Evolutionary conservation across 23 red algal genomes (phyloP), one percentile per base, ranked within the genome.

Genomic region (Porphyridium purpureum): DNA sequence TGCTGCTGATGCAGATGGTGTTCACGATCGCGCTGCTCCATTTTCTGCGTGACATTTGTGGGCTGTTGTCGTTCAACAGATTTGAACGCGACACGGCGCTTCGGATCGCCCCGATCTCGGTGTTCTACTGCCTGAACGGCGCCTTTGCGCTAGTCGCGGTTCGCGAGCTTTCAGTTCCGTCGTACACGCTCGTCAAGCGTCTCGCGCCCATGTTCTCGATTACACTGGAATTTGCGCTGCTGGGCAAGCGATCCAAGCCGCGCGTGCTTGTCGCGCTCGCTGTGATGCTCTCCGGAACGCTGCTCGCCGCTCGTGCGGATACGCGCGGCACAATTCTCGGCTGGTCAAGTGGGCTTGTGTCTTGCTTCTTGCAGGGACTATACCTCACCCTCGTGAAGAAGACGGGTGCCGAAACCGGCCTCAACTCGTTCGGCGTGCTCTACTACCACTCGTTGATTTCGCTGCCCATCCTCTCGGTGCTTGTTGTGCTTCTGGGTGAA

Each of bases 81-180:
- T 92, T 92, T 53, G 66, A 70, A 5, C 27, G 51, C 35, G 36
- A 27, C 21, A 35, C 29, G 27, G 70, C 70, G 4, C 47, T 64
- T 6, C 58, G 52, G 14, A 53, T 88, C 11, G 72, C 70, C 25
- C 82, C 82, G 11, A 54, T 88, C 30, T 64, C 63, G n/a, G 21
- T 70, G 1, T 81, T 93, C 52, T 93, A 93, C 55, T 70, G 64
- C 24, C 70, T 83, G 46, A 93, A 93, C 57, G 86, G 67, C 19
- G 74, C 70, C 24, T 71, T 82, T 2, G 74, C 76, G 24, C 41
- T 93, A 31, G 49, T 78, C 29, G 69, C 86, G 21, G 55, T 93
- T 3, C 69, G 77, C 24, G 62, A 75, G 29, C 60, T 93, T 14
- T 75, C 60, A 1, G 61, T 93, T 4, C 65, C 86, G 0, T 72